phyloP scores from a whole-genome alignment of 108 stramenopile genomes.

The Stephanodiscus minutulus region DNA sequence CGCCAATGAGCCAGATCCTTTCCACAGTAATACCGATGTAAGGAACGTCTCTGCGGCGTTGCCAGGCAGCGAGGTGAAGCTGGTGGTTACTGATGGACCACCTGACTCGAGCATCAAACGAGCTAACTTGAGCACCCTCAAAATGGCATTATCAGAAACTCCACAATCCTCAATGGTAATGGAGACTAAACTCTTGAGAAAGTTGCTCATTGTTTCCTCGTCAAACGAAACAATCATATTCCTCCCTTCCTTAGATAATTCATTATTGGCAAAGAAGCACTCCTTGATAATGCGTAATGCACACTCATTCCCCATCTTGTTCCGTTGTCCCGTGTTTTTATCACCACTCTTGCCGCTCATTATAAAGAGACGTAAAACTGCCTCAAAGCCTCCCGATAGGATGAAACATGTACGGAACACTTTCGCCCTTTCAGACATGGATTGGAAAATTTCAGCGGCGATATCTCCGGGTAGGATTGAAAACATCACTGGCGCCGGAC shows the following conservation, averaged over 20 bases:
- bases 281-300: constrained; percentile 84
- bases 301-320: constrained; percentile 82
- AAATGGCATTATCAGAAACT: constrained; percentile 70
- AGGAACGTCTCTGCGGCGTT: constrained; percentile 75
- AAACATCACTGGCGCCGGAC: constrained; percentile 83
- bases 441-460: constrained; percentile 30
- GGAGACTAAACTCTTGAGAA: constrained; percentile 72
- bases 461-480: constrained; percentile 52
- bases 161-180: constrained; percentile 79
- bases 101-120: constrained; percentile 68
- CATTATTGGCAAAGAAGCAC: constrained; percentile 58
- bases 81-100: constrained; percentile 44
- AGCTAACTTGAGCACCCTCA: constrained; percentile 74
- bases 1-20: constrained; percentile 50
- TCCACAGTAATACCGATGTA: constrained; percentile 75
- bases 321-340: constrained; percentile 57
- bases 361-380: constrained; percentile 81
- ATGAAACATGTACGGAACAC: constrained; percentile 81
- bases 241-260: constrained; percentile 59
- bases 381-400: constrained; percentile 89
- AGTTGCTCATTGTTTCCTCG: constrained; percentile 39
- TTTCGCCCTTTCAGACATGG: constrained; percentile 46
- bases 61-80: constrained; percentile 66
- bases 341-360: constrained; percentile 38
- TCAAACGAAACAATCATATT: constrained; percentile 64